These are phyloP conservation scores for Corniculantispora saksenae DNA, from an alignment of 2,329 filamentous ascomycete genomes.

Conservation along the genomic window DNA sequence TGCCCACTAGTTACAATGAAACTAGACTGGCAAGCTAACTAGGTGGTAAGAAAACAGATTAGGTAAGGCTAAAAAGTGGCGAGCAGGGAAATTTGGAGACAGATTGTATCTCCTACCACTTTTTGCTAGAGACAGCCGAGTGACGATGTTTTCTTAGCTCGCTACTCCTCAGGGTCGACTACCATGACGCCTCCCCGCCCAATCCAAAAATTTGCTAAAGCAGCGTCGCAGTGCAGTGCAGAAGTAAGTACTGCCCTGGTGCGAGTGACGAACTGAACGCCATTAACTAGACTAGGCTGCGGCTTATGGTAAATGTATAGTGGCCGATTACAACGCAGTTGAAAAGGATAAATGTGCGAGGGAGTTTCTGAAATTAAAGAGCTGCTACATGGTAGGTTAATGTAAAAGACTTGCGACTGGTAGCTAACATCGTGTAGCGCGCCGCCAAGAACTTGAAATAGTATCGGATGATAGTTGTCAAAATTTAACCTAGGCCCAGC, in stretches of 20 bases:
- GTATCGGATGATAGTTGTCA: neutral
- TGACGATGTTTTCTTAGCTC: neutral
- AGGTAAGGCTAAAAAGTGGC: conserved; percentile 6
- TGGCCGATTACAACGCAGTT: conserved; percentile 85
- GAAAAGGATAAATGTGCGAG: conserved; percentile 86
- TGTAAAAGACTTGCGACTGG: neutral
- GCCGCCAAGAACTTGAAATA: conserved; percentile 20
- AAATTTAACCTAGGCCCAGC: neutral
- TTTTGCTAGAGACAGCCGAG: neutral
- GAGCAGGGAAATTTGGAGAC: neutral
- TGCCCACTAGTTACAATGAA: no score
- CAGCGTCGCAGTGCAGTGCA: conserved; percentile 56
- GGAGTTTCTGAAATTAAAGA: conserved; percentile 82
- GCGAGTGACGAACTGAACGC: neutral
- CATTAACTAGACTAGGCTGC: conserved; percentile 61
- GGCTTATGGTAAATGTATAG: conserved; percentile 87
- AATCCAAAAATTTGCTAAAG: conserved; percentile 56
- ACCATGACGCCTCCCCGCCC: conserved; percentile 39
- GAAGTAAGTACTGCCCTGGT: conserved; percentile 43
- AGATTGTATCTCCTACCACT: neutral
- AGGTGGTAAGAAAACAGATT: neutral
- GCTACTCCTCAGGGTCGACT: neutral
- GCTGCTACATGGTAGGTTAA: conserved; percentile 76
- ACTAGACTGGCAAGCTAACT: no score
- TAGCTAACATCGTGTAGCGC: conserved; percentile 13